A percentile compares a stretch with the other conserved stretches of the same genome.
Conservation (phyloP, 768 basidiomycete genomes). For the Candolleomyces eurysporus region DNA sequence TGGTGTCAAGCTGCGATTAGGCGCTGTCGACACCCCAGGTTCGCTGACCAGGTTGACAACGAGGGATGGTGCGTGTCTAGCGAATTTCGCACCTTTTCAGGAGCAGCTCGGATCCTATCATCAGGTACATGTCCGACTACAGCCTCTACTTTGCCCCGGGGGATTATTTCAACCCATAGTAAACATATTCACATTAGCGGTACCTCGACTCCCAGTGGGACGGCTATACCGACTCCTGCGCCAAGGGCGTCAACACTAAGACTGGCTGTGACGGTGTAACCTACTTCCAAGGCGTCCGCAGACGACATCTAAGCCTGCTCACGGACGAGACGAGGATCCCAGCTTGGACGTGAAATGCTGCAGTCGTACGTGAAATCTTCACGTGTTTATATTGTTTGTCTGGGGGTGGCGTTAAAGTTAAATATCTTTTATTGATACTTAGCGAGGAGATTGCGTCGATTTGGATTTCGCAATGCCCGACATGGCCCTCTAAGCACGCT, state of each 20-base stretch:
- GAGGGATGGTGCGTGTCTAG: constrained; percentile 78
- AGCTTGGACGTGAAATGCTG: constrained; percentile 80
- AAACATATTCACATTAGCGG: constrained; percentile 3
- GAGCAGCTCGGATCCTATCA: too few species aligned
- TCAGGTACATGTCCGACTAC: constrained; percentile 54
- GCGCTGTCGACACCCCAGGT: constrained; percentile 99
- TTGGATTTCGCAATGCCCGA: constrained; percentile 80
- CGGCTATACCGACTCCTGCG: constrained; percentile 54
- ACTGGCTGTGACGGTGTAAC: constrained; percentile 61
- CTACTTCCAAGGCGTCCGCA: constrained; percentile 77
- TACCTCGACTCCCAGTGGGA: constrained; percentile 59
- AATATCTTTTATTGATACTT: constrained; percentile 68
- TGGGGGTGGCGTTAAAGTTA: constrained; percentile 82
- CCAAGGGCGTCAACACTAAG: constrained; percentile 60
- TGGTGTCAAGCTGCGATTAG: constrained; percentile 88
- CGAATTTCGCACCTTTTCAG: too few species aligned
- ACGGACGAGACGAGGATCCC: constrained; percentile 88
- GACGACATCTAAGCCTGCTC: constrained; percentile 78
- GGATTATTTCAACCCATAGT: constrained; percentile 39
- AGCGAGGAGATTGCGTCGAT: constrained; percentile 82
- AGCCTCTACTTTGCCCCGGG: constrained; percentile 73
- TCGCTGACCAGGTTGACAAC: constrained; percentile 98
- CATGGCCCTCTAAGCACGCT: constrained; percentile 82
- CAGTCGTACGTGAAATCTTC: constrained; percentile 55
- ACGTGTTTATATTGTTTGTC: constrained; percentile 65